Percentiles rank a stretch among this genome's conserved stretches.
These are phyloP conservation scores for Phytophthora ramorum DNA, from an alignment of 352 stramenopile species.

Conservation along the genomic window DNA sequence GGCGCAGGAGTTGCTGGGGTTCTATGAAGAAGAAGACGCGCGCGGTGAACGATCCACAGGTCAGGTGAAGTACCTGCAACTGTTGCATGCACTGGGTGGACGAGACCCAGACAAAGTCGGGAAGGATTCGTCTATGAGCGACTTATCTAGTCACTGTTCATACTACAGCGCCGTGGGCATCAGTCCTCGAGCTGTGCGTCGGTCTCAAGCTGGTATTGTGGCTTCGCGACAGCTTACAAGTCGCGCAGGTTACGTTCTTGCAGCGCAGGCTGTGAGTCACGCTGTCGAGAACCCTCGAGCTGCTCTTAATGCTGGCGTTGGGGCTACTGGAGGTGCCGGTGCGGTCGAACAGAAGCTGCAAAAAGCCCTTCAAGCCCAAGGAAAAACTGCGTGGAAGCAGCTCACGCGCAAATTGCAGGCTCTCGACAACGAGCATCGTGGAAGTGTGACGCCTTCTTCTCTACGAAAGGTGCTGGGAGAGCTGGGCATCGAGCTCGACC, in stretches of 20 bases:
- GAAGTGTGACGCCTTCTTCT: slow-evolving; percentile 48
- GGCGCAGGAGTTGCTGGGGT: slow-evolving; percentile 44
- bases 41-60: slow-evolving; percentile 45
- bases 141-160: slow-evolving; percentile 78
- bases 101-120: slow-evolving; percentile 61
- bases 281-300: slow-evolving; percentile 32
- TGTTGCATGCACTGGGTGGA: slow-evolving; percentile 67
- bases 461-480: slow-evolving; percentile 75
- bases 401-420: slow-evolving; percentile 66
- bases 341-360: slow-evolving; percentile 75
- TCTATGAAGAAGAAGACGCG: slow-evolving; percentile 70
- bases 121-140: slow-evolving; percentile 65
- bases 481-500: slow-evolving; percentile 54
- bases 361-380: slow-evolving; percentile 50
- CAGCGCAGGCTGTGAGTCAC: slow-evolving; percentile 46
- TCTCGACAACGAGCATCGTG: slow-evolving; percentile 62
- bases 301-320: slow-evolving; percentile 42
- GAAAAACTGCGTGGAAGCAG: slow-evolving; percentile 67
- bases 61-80: slow-evolving; percentile 66
- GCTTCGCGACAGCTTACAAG: slow-evolving; percentile 34
- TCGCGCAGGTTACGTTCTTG: slow-evolving; percentile 45
- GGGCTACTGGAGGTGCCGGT: slow-evolving; percentile 34
- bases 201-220: slow-evolving; percentile 23
- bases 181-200: slow-evolving; percentile 54
- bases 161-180: slow-evolving; percentile 82